Percentiles rank a stretch among this genome's conserved stretches.
These are phyloP conservation scores for Gossypium stocksii DNA, from an alignment of 345 rosid genomes.

Conservation along the genomic window DNA sequence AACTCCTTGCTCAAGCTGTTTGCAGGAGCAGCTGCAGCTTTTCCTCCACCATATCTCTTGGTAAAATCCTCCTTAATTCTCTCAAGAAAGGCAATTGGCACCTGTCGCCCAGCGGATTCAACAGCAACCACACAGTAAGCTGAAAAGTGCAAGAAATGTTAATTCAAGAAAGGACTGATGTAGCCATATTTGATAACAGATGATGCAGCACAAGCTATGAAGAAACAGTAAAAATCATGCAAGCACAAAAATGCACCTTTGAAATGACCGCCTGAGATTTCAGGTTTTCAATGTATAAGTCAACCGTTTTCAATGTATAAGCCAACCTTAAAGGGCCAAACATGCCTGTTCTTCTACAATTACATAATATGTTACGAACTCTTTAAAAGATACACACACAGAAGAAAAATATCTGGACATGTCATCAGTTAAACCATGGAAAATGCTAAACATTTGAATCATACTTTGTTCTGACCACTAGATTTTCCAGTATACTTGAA, in stretches of 20 bases:
- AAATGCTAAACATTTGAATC: not conserved
- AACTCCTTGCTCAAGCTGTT: conserved; percentile 38
- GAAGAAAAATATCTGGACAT: too few relatives aligned
- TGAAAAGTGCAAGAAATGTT: conserved; percentile 20
- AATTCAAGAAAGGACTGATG: not conserved
- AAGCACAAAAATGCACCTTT: not conserved
- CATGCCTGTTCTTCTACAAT: not conserved
- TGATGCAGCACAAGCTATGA: not conserved
- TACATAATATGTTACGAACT: not conserved
- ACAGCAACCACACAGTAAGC: conserved; percentile 49
- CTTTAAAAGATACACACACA: not conserved
- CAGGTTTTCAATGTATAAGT: not conserved
- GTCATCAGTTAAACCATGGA: not conserved
- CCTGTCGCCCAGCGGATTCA: conserved; percentile 43
- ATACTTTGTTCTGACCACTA: not conserved
- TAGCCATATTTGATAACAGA: not conserved
- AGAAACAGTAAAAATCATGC: not conserved
- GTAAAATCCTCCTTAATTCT: conserved; percentile 39
- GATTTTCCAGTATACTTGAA: not conserved
- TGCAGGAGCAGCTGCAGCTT: conserved; percentile 41
- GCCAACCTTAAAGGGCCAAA: not conserved
- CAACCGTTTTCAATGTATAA: not conserved
- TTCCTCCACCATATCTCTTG: conserved; percentile 45
- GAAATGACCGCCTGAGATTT: not conserved
- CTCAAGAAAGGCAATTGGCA: conserved; percentile 47